Base-by-base conservation (phyloP, 306 rosid species). In the Pterocarpus macrocarpus region DNA sequence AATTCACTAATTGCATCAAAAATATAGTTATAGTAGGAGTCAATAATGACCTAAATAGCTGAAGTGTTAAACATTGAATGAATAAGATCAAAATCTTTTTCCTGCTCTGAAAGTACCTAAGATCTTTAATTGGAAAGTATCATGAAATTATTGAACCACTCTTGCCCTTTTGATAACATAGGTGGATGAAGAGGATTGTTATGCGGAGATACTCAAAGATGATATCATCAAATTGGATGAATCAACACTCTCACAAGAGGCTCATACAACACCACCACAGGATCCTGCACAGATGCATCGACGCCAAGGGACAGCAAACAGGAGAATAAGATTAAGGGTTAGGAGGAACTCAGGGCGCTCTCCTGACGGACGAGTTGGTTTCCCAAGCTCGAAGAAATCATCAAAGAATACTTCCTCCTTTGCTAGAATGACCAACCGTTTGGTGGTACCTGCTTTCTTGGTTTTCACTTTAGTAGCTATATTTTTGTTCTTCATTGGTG, bases 161-260 rank as follows among this genome's bases (percentile, higher is more conserved):
- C 22, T 69, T 41, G 11, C 8, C 10, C n/a, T 12, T 3, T 34
- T 81, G 28, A 22, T 22, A 0, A 22, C 28, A 73, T 82, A 94
- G 68, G 72, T 47, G 72, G 82, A 78, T 76, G 99, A 93, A 28
- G 98, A 92, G 13, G 97, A 95, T 59, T 89, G 87, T 39, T 95
- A 66, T 57, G 94, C 97, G 0, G 99, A 95, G 10, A 89, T 93
- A 81, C 85, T 95, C 16, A 95, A 93, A 58, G 89, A 95, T 47
- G 99, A 95, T 86, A 95, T 95, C 41, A 85, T 95, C 64, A 83
- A 88, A 32, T 83, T 93, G 16, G 97, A 95, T 8, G 97, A 93
- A 68, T 77, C 90, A 15, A 84, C 83, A 6, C 77, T 83, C 81
- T 62, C 14, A 22, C 75, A 57, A 14, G 85, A 81, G 78, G 80